phyloP scores from a whole-genome alignment of 2,329 filamentous ascomycete genomes.

The Rutstroemia sp. region DNA sequence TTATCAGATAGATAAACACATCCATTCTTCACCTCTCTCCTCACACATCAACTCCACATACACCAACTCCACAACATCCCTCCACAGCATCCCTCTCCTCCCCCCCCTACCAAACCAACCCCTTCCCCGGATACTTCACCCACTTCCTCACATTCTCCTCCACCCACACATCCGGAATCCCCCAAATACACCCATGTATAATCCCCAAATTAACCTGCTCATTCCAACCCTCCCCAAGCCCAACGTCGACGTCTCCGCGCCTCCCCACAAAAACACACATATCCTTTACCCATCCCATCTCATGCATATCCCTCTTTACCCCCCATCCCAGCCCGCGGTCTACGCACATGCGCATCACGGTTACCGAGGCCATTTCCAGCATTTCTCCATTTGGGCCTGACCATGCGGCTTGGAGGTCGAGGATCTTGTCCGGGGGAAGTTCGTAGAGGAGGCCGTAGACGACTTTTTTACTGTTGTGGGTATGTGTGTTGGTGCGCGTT shows the following conservation, averaged over 20 bases:
- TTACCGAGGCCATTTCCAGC: no score
- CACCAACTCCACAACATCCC: background rate
- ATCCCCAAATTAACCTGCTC: background rate
- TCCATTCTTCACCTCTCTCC: no score
- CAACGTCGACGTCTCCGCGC: background rate
- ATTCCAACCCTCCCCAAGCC: background rate
- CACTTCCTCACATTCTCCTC: conserved; percentile 3
- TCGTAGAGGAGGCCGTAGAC: no score
- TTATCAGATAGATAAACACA: no score
- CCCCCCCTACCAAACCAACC: background rate
- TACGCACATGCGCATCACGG: no score
- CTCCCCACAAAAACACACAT: background rate
- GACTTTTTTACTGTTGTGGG: no score
- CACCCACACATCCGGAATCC: background rate
- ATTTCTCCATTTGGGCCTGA: no score
- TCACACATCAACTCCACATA: no score
- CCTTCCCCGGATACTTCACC: background rate
- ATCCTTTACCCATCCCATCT: background rate
- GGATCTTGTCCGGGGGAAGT: accelerated
- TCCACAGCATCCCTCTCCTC: background rate
- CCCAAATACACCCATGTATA: background rate
- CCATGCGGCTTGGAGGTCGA: no score
- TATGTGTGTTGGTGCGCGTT: no score
- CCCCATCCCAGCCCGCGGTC: background rate
- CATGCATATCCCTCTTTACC: background rate